phyloP scores from a whole-genome alignment of 2,329 filamentous ascomycete genomes.

The Fusarium hostae region DNA sequence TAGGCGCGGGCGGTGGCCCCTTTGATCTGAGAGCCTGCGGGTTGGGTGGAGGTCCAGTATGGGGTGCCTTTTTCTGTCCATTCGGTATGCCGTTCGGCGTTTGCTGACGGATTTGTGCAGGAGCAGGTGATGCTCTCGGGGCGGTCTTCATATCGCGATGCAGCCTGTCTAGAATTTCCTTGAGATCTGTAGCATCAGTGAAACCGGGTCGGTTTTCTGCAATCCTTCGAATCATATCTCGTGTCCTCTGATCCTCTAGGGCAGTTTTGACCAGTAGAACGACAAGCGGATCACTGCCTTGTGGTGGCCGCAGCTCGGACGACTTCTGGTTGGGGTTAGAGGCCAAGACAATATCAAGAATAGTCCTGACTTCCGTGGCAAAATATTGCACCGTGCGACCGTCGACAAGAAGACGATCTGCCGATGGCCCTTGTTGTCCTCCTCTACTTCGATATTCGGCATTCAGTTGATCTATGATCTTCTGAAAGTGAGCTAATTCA shows the following conservation, averaged over 20 bases:
- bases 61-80: constrained; percentile 42
- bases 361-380: constrained; percentile 67
- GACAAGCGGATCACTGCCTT: constrained; percentile 65
- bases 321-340: constrained; percentile 69
- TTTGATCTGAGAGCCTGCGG: constrained; percentile 70
- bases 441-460: constrained; percentile 65
- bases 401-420: constrained; percentile 66
- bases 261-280: constrained; percentile 68
- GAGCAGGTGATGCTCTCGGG: constrained; percentile 44
- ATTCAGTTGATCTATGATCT: constrained; percentile 83
- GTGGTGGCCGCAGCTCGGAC: constrained; percentile 62
- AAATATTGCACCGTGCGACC: constrained; percentile 68
- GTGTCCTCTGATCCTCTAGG: constrained; percentile 62
- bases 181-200: constrained; percentile 65
- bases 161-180: constrained; percentile 62
- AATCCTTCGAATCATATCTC: constrained; percentile 64
- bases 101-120: constrained; percentile 44
- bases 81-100: constrained; percentile 49
- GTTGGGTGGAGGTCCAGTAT: constrained; percentile 45
- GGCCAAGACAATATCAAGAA: constrained; percentile 67
- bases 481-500: constrained; percentile 80
- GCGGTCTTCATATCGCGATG: constrained; percentile 55
- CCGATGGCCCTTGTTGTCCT: constrained; percentile 62
- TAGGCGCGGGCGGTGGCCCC: constrained; percentile 63
- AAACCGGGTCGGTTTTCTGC: constrained; percentile 62